These are phyloP conservation scores for Amphicarpaea edgeworthii DNA, from an alignment of 306 rosid species.

Conservation along the genomic window DNA sequence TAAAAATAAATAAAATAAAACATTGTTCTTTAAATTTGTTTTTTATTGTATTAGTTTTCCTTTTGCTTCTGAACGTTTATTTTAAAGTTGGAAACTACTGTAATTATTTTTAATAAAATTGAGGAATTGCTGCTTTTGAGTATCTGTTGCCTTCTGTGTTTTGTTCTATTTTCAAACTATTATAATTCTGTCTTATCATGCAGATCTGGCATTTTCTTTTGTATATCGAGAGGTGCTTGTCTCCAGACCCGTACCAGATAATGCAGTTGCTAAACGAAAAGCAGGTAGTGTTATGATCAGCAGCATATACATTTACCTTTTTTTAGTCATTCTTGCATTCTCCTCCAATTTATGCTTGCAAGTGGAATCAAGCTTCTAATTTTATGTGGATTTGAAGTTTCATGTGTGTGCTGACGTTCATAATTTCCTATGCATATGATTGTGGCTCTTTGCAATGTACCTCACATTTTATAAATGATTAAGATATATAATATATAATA, in stretches of 20 bases:
- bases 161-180: conserved; percentile 14
- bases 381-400: conserved; percentile 19
- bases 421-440: conserved; percentile 17
- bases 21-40: neutral
- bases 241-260: conserved; percentile 51
- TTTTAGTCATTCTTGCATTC: conserved; percentile 31
- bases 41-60: conserved; percentile 15
- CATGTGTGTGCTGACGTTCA: conserved; percentile 7
- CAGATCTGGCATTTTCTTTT: conserved; percentile 80
- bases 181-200: conserved; percentile 38
- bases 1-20: neutral
- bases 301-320: conserved; percentile 5
- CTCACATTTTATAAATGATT: conserved; percentile 9
- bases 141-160: conserved; percentile 24
- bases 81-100: conserved; percentile 12
- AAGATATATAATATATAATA: conserved; percentile 9
- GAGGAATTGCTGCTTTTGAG: conserved; percentile 27
- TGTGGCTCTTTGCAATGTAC: conserved; percentile 16
- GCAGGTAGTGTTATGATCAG: conserved; percentile 61
- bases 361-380: conserved; percentile 23
- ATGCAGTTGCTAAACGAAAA: conserved; percentile 76
- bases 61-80: conserved; percentile 26
- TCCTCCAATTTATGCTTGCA: conserved; percentile 26
- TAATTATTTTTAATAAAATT: conserved; percentile 19
- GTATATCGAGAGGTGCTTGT: conserved; percentile 81